Percentiles rank a stretch among this genome's conserved stretches.
These are phyloP conservation scores for Guadua angustifolia DNA, from an alignment of 176 grass and related monocot genomes.

Conservation along the genomic window DNA sequence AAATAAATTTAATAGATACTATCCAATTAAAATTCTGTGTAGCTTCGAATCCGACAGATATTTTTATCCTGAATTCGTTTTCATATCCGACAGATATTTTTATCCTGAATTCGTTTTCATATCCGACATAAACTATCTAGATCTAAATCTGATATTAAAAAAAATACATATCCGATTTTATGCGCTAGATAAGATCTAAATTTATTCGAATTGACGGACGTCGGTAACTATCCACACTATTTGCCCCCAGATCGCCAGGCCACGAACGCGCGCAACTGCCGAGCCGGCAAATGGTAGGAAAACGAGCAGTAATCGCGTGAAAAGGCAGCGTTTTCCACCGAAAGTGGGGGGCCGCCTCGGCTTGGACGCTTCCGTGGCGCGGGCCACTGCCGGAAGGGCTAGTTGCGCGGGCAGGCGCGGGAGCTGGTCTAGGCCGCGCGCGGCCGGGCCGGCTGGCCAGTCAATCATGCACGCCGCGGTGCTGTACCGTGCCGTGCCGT, in stretches of 20 bases:
- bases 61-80: too few relatives aligned
- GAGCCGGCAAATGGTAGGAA: constrained; percentile 42
- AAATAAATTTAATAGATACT: too few relatives aligned
- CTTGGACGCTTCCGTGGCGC: constrained; percentile 9
- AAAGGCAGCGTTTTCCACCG: constrained; percentile 2
- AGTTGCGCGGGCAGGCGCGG: background rate
- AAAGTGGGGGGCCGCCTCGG: background rate
- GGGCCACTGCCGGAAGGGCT: background rate
- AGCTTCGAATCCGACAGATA: too few relatives aligned
- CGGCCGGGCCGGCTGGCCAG: background rate
- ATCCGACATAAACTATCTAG: too few relatives aligned
- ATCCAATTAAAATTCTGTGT: too few relatives aligned
- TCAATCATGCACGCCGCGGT: constrained; percentile 26
- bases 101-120: too few relatives aligned
- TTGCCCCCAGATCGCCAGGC: background rate
- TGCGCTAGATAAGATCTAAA: too few relatives aligned
- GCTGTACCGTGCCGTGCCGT: background rate
- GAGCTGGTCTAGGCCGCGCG: background rate
- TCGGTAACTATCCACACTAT: too few relatives aligned
- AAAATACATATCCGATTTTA: too few relatives aligned
- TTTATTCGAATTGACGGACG: too few relatives aligned
- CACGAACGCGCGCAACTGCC: background rate
- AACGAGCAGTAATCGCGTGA: constrained; percentile 43
- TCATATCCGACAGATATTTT: too few relatives aligned
- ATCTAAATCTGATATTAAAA: too few relatives aligned